These are phyloP conservation scores for Eucalyptus cloeziana DNA, from an alignment of 345 rosid genomes.

Conservation along the genomic window DNA sequence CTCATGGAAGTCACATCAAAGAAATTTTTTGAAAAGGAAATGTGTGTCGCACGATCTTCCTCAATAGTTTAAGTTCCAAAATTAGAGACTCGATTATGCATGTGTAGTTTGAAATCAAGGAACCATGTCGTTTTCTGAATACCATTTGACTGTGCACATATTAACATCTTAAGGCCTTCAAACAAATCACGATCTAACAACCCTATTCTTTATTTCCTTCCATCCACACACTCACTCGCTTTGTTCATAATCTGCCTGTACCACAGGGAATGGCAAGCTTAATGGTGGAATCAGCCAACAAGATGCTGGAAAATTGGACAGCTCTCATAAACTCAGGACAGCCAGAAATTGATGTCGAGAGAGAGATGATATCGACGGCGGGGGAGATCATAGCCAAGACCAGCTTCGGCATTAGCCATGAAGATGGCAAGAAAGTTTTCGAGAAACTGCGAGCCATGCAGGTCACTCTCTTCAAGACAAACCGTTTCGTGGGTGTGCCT, in stretches of 20 bases:
- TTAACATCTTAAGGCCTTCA: neutral
- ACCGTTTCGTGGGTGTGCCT: conserved; percentile 85
- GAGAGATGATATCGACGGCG: conserved; percentile 48
- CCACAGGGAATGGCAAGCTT: conserved; percentile 57
- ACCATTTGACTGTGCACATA: neutral
- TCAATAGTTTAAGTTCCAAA: neutral
- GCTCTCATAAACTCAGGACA: conserved; percentile 31
- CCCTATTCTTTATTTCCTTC: neutral
- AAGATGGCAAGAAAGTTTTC: conserved; percentile 38
- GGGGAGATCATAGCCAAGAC: conserved; percentile 88
- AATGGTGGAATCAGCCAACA: conserved; percentile 72
- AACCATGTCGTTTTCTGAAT: no score
- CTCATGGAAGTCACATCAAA: neutral
- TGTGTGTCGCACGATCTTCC: neutral
- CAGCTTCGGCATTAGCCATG: conserved; percentile 61
- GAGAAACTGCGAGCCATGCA: conserved; percentile 74
- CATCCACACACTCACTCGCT: neutral
- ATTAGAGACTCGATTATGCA: neutral
- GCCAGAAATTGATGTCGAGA: conserved; percentile 54
- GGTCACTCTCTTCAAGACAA: conserved; percentile 52
- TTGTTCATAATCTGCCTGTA: neutral
- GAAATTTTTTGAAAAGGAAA: neutral
- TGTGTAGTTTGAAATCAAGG: no score
- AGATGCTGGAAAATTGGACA: conserved; percentile 68
- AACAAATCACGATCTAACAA: neutral